Evolutionary conservation across 2,329 filamentous ascomycete species (phyloP), one percentile per base, ranked within the genome.

Genomic region (Diaporthe sp.): DNA sequence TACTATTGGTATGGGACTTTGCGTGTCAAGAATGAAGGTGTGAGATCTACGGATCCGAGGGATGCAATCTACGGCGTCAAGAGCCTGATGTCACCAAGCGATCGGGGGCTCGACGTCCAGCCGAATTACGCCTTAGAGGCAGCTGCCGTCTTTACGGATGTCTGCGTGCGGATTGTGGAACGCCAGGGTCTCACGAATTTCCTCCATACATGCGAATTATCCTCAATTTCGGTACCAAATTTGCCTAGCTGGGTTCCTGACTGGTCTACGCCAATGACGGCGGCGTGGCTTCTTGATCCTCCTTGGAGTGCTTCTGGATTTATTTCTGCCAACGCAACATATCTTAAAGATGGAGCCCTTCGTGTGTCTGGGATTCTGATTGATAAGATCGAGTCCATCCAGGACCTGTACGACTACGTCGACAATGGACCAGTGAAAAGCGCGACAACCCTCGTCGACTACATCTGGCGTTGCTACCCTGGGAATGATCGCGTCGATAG

Each of bases 211-310:
- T 60, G 57, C 57, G 57, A 60, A 28, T 25, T 60, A 28, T 7
- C 9, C 33, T 60, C 57, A 60, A 25, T 40, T 13, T 60, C 57
- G 35, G 35, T 40, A 17, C 35, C 57, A 35, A 60, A 60, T 19
- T 28, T 60, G 57, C 57, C 57, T 9, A 60, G 35, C 57, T 60
- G 57, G 57, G 57, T 40, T 28, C 57, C 57, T 15, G 57, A 60
- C 22, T 60, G 57, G 57, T 60, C 57, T 12, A 25, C 5, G 22
- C 57, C 57, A 42, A 15, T 25, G 33, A 60, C n/a, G 22, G 5
- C 35, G 22, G 10, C 15, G 6, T 5, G 13, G 4, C 22, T 17
- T 40, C 35, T n/a, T 22, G 19, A 10, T 22, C 33, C 0, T 15
- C 22, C n/a, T 17, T 60, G 57, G 57, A 60, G 57, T 60, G 22